Base-by-base conservation (phyloP, 129 eudicot species). In the Flaveria brownii region DNA sequence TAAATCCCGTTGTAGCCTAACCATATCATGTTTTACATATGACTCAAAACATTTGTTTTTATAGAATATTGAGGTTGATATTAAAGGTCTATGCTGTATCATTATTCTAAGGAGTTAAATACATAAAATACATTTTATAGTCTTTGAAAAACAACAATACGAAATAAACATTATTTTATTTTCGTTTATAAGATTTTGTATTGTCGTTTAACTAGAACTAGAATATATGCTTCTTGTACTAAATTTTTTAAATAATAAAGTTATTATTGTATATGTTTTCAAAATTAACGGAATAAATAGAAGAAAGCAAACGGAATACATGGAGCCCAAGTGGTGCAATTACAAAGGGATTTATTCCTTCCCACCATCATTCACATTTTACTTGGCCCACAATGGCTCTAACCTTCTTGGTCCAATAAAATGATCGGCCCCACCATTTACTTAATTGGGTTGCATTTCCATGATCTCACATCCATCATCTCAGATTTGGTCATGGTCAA, bases 381-480 rank as follows among this genome's bases (percentile, higher is more conserved):
- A 72, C 73, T 64, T 62, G 83, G 73, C 78, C 83, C 78, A 72
- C 83, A 72, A 64, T 20, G 46, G 30, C 62, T 68, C 70, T 68
- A 60, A 68, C 81, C 75, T 54, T 56, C 60, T 50, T 41, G 78
- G 54, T 71, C 82, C 78, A 72, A 72, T 79, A 72, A 61, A 57
- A 79, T 33, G 23, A 36, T 50, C 23, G 78, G 65, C 18, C 82
- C 82, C 65, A 79, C 82, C 67, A 79, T 79, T 71, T 71, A 50
- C 67, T 65, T 36, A 39, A 72, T 72, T 62, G 60, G 72, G 73
- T 79, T 79, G 23, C 67, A 72, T 62, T 72, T 79, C 59, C 45
- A 62, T 72, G 83, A 79, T 79, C 78, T 79, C 73, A 79, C 83
- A 79, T 79, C 83, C 39, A 79, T 72, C 78, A 63, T 39, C 56